Evolutionary conservation across 345 rosid species (phyloP), one percentile per base, ranked within the genome.

Genomic region (Arabidopsis thaliana): DNA sequence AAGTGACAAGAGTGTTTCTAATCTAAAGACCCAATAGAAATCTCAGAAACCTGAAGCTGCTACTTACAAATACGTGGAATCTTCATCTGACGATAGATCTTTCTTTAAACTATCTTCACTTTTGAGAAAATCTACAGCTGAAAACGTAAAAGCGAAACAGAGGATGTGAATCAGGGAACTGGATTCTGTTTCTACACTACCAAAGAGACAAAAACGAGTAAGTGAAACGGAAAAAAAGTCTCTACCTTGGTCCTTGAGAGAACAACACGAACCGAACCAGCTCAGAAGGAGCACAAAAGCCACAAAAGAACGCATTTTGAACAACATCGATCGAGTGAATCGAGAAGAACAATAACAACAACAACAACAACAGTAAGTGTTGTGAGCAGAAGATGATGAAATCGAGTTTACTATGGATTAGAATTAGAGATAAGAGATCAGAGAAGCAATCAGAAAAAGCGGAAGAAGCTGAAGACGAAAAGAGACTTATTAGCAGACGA

Each of bases 211-310:
- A 7, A 33, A 6, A 42, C 25, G 30, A 8, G 6, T 23, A n/a
- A 59, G 23, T 7, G 23, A 76, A 63, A 4, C 14, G 36, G 16
- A 8, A 45, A n/a, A n/a, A 16, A 30, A 10, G 20, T n/a, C 34
- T 55, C 2, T 80, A 93, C 97, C 96, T 82, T 88, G 89, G 11
- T 82, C 82, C 41, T 86, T 89, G 30, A 89, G 78, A 38, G 91
- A 82, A 65, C 16, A 82, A 51, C 87, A 81, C 8, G 65, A 69
- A 38, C 79, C 60, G 42, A 82, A 65, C 48, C 73, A 65, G 76
- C 76, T 53, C 22, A 71, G 83, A 71, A 55, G 77, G 46, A 84
- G 45, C 28, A 79, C 65, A 48, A 83, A 76, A 78, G 82, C 23
- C 32, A 77, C 1, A 24, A 70, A 28, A 65, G 24, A 59, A 63